phyloP scores from a whole-genome alignment of 805 yeast species.

The Metschnikowia drakensbergensis region DNA sequence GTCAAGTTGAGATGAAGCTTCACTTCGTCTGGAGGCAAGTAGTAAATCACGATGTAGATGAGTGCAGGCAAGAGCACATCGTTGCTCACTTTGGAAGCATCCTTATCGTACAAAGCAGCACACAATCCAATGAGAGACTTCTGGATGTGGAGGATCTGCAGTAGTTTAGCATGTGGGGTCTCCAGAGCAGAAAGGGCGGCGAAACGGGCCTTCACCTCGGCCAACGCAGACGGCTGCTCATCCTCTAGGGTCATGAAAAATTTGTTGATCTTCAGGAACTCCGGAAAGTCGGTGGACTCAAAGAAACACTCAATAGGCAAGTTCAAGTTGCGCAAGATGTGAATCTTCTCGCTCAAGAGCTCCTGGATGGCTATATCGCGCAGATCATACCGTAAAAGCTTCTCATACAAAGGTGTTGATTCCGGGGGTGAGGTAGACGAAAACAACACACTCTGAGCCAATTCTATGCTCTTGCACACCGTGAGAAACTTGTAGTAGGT shows the following conservation, averaged over 20 bases:
- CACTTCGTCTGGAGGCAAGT: slow-evolving; percentile 18
- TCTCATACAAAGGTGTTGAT: slow-evolving; percentile 32
- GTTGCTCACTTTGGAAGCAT: slow-evolving; percentile 27
- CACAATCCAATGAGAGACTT: slow-evolving; percentile 24
- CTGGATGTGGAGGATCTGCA: slow-evolving; percentile 29
- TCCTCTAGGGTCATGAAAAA: slow-evolving; percentile 12
- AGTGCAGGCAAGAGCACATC: slow-evolving; percentile 40
- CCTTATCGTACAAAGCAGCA: slow-evolving; percentile 18
- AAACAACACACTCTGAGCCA: slow-evolving; percentile 31
- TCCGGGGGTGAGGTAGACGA: slow-evolving; percentile 25
- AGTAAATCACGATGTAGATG: slow-evolving; percentile 33
- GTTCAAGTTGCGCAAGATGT: slow-evolving; percentile 22
- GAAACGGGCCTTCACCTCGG: slow-evolving; percentile 20
- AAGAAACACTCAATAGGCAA: slow-evolving; percentile 30
- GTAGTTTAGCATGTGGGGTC: slow-evolving; percentile 35
- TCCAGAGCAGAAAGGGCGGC: slow-evolving; percentile 17
- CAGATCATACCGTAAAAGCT: slow-evolving; percentile 37
- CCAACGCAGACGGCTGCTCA: slow-evolving; percentile 12
- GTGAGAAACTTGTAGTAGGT: slow-evolving; percentile 38
- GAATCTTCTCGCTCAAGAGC: slow-evolving; percentile 33
- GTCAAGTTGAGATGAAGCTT: slow-evolving; percentile 36
- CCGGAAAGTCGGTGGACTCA: slow-evolving; percentile 19
- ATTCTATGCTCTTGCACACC: slow-evolving; percentile 31
- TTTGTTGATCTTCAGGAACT: slow-evolving; percentile 8
- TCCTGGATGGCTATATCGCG: slow-evolving; percentile 35